phyloP scores from a whole-genome alignment of 208 protist genomes.

The Leishmania gerbilli region DNA sequence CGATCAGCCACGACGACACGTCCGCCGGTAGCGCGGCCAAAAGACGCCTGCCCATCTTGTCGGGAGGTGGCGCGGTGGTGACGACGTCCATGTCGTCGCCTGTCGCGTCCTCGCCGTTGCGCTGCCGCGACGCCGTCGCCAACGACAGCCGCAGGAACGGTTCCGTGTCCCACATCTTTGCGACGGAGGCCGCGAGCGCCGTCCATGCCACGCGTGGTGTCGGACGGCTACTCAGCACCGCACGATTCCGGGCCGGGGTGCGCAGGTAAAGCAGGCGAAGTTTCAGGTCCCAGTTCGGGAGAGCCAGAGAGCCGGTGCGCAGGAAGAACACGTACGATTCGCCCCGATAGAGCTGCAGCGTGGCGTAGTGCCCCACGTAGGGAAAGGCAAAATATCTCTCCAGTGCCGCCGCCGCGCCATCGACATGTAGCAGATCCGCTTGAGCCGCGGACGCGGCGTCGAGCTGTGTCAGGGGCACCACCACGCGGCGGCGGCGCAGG shows the following conservation, averaged over 20 bases:
- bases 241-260: constrained; percentile 30
- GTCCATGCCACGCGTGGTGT: constrained; percentile 18
- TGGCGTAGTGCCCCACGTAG: constrained; percentile 32
- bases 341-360: constrained; percentile 53
- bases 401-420: background rate
- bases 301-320: constrained; percentile 22
- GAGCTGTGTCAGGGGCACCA: constrained; percentile 31
- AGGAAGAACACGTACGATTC: constrained; percentile 70
- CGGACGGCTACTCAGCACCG: constrained; percentile 34
- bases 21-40: constrained; percentile 6
- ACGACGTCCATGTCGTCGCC: background rate
- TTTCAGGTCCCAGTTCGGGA: constrained; percentile 49
- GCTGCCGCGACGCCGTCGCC: background rate
- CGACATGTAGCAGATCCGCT: background rate
- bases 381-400: background rate
- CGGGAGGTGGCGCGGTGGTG: background rate
- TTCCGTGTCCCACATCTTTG: background rate
- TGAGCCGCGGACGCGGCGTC: background rate
- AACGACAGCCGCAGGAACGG: constrained; percentile 7
- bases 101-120: background rate
- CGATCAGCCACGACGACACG: constrained; percentile 16
- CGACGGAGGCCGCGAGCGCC: constrained; percentile 3
- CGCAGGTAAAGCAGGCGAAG: constrained; percentile 43
- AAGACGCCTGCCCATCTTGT: constrained; percentile 7
- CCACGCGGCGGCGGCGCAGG: constrained; percentile 47